Evolutionary conservation across 805 yeast species (phyloP).

Genomic region (Candida xiaguanensis): DNA sequence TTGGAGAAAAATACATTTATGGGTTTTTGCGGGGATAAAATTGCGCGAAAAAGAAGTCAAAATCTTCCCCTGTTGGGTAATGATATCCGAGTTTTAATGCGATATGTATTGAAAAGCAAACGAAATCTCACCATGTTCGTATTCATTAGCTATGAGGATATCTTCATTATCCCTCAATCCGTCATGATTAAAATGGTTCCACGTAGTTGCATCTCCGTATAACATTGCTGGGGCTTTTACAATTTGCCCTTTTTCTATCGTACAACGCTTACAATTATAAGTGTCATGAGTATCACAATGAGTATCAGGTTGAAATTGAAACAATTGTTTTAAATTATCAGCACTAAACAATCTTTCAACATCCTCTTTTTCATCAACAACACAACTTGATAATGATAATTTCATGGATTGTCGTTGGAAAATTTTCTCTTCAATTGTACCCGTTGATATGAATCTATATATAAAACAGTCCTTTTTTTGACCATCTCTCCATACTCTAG

Average conservation of each 20-base stretch:
- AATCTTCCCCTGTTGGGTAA: background rate
- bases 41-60: constrained; percentile 1
- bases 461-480: constrained; percentile 96
- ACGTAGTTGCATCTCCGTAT: constrained; percentile 95
- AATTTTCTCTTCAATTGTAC: constrained; percentile 94
- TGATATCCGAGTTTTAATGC: constrained; percentile 39
- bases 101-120: constrained; percentile 93
- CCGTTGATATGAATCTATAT: constrained; percentile 89
- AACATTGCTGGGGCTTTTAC: constrained; percentile 78
- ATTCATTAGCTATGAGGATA: constrained; percentile 70
- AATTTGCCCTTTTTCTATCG: constrained; percentile 43
- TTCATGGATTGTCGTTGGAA: constrained; percentile 96
- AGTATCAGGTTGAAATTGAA: constrained; percentile 64
- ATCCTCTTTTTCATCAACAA: constrained; percentile 93
- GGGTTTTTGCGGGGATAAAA: constrained; percentile 2
- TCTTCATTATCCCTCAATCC: constrained; percentile 70
- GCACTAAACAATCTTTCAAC: constrained; percentile 89
- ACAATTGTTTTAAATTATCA: constrained; percentile 73
- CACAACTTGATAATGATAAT: constrained; percentile 87
- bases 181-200: constrained; percentile 83
- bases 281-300: constrained; percentile 91
- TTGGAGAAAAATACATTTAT: constrained; percentile 1
- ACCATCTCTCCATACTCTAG: constrained; percentile 98
- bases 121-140: constrained; percentile 62
- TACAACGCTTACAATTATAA: constrained; percentile 81